Evolutionary conservation across 352 stramenopile genomes (phyloP).

Genomic region (Pythium sp.): DNA sequence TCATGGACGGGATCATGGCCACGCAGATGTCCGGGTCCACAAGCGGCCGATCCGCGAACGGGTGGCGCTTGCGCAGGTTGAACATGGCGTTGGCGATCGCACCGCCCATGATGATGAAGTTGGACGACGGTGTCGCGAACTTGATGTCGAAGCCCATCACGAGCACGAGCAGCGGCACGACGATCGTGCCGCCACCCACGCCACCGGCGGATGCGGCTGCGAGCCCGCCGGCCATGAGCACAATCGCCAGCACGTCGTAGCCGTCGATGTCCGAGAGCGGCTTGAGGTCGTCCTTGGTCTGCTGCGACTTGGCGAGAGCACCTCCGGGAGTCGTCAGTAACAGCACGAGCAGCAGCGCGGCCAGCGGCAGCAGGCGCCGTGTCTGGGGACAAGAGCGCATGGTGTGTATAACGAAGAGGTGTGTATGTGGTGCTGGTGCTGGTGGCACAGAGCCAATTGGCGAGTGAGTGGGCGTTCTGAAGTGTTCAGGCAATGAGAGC

Average conservation of each 20-base stretch:
- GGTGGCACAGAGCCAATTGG: not conserved
- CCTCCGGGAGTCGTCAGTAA: not conserved
- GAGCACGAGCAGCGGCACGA: constrained; percentile 56
- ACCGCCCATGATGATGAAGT: constrained; percentile 63
- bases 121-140: constrained; percentile 52
- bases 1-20: constrained; percentile 64
- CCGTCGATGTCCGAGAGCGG: constrained; percentile 39
- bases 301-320: constrained; percentile 7
- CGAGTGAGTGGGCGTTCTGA: not conserved
- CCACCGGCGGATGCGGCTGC: constrained; percentile 45
- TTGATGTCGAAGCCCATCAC: constrained; percentile 74
- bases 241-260: constrained; percentile 41
- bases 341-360: not conserved
- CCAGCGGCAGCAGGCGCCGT: not conserved
- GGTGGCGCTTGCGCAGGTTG: constrained; percentile 62
- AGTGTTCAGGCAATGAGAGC: not conserved
- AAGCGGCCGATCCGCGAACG: constrained; percentile 48
- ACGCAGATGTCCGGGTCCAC: constrained; percentile 55
- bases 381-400: not conserved
- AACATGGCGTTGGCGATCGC: constrained; percentile 61
- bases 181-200: constrained; percentile 47
- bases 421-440: not conserved
- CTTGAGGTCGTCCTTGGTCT: constrained; percentile 20
- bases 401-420: not conserved
- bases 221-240: constrained; percentile 48